These are phyloP conservation scores for Hypoxylon sp. DNA, from an alignment of 2,329 filamentous ascomycete genomes.

Conservation along the genomic window DNA sequence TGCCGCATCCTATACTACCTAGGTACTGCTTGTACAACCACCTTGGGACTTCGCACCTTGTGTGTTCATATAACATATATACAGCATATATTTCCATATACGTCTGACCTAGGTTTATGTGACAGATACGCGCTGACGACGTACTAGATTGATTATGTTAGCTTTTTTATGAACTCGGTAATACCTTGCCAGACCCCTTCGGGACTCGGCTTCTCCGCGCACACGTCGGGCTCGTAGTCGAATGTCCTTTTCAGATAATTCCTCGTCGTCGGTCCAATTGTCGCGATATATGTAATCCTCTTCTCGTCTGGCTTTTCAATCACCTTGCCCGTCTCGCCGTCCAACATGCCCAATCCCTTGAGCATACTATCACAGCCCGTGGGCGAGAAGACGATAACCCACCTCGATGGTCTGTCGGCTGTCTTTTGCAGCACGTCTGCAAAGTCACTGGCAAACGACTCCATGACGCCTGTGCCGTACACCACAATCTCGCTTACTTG, in stretches of 20 bases:
- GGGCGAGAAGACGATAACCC: slow-evolving; percentile 81
- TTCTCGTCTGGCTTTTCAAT: slow-evolving; percentile 42
- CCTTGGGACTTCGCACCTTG: not conserved
- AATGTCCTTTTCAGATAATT: slow-evolving; percentile 76
- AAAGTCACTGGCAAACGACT: slow-evolving; percentile 79
- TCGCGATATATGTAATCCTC: slow-evolving; percentile 74
- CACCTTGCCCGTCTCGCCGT: slow-evolving; percentile 58
- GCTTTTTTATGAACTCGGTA: slow-evolving; percentile 43
- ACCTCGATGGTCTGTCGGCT: slow-evolving; percentile 60
- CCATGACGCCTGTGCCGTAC: slow-evolving; percentile 88
- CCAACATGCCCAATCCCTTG: slow-evolving; percentile 63
- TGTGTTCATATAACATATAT: slow-evolving; percentile 6
- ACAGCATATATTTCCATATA: slow-evolving; percentile 1
- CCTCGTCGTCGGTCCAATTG: slow-evolving; percentile 93
- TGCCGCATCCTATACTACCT: not conserved
- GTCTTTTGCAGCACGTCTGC: slow-evolving; percentile 61
- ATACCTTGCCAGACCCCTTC: slow-evolving; percentile 82
- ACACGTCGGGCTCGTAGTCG: slow-evolving; percentile 79
- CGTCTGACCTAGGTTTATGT: not conserved
- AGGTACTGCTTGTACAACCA: not conserved
- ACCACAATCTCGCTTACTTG: slow-evolving; percentile 82
- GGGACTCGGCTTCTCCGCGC: slow-evolving; percentile 83
- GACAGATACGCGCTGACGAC: not conserved
- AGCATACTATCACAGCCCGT: slow-evolving; percentile 73
- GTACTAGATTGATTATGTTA: slow-evolving; percentile 12